Percentiles rank a stretch among this genome's conserved stretches.
These are phyloP conservation scores for Phtheirospermum japonicum DNA, from an alignment of 257 asterid species.

Conservation along the genomic window DNA sequence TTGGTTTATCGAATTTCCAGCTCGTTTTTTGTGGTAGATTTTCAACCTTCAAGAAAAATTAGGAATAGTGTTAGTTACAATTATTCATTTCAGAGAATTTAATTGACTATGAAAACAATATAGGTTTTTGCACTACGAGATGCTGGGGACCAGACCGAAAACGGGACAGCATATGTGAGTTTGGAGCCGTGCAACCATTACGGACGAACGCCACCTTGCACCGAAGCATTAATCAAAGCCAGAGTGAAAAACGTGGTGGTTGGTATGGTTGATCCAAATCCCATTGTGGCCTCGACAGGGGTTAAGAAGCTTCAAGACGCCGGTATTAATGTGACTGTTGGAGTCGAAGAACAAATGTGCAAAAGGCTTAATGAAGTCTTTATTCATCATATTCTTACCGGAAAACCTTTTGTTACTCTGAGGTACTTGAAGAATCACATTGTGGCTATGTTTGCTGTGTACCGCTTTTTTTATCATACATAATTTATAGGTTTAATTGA, in stretches of 20 bases:
- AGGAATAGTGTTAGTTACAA: not conserved
- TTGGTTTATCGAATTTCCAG: not conserved
- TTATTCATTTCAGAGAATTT: not conserved
- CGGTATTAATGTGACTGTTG: constrained; percentile 71
- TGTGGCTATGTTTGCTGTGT: not conserved
- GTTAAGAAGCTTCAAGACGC: constrained; percentile 64
- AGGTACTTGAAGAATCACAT: constrained; percentile 43
- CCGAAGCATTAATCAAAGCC: constrained; percentile 86
- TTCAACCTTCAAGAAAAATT: too few species aligned
- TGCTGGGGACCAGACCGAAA: constrained; percentile 80
- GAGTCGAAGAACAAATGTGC: constrained; percentile 85
- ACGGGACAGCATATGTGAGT: constrained; percentile 84
- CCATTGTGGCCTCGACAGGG: constrained; percentile 82
- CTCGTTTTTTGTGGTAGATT: not conserved
- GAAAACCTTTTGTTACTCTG: constrained; percentile 70
- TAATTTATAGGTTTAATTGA: too few species aligned
- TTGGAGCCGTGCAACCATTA: constrained; percentile 94
- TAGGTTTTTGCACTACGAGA: constrained; percentile 91
- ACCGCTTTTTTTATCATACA: too few species aligned
- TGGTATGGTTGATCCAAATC: constrained; percentile 96
- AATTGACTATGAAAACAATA: constrained; percentile 17
- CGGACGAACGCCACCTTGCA: constrained; percentile 97
- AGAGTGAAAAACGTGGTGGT: constrained; percentile 73
- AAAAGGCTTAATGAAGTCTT: constrained; percentile 76
- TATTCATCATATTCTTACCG: constrained; percentile 74